Percentiles rank a stretch among this genome's conserved stretches.
phyloP scores from a whole-genome alignment of 192 early-diverging fungal genomes.

The Thamnidium elegans region DNA sequence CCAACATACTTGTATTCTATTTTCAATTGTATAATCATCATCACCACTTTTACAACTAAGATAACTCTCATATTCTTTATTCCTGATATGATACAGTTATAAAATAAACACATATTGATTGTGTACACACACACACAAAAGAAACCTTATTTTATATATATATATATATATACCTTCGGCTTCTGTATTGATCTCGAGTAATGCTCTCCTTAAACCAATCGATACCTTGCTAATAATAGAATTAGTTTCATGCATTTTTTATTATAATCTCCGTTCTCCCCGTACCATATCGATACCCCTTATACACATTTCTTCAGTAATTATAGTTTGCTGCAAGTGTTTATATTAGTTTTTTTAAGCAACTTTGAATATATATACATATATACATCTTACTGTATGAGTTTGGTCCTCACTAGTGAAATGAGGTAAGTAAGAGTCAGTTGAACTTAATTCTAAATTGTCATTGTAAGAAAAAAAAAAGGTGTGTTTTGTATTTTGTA shows the following conservation, averaged over 20 bases:
- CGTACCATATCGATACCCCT: conserved; percentile 40
- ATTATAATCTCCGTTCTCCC: not conserved
- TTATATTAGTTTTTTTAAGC: too few species aligned
- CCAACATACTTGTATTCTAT: conserved; percentile 8
- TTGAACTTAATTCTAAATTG: too few species aligned
- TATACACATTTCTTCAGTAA: conserved; percentile 28
- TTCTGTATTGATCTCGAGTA: conserved; percentile 35
- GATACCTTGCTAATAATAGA: conserved; percentile 39
- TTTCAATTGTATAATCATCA: conserved; percentile 12
- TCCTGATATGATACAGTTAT: not conserved
- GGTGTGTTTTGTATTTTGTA: too few species aligned
- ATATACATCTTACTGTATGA: too few species aligned
- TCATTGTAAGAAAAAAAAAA: too few species aligned
- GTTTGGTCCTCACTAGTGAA: too few species aligned
- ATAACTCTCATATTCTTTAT: conserved; percentile 18
- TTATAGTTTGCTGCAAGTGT: not conserved
- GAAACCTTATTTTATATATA: too few species aligned
- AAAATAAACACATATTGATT: too few species aligned
- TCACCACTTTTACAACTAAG: conserved; percentile 22
- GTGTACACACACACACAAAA: too few species aligned
- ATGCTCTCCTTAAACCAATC: conserved; percentile 26
- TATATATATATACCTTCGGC: conserved; percentile 31
- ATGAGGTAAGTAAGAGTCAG: too few species aligned
- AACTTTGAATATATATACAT: too few species aligned
- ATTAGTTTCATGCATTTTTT: not conserved